Base-by-base conservation (phyloP, 257 asterid genomes). In the Prunella vulgaris region DNA sequence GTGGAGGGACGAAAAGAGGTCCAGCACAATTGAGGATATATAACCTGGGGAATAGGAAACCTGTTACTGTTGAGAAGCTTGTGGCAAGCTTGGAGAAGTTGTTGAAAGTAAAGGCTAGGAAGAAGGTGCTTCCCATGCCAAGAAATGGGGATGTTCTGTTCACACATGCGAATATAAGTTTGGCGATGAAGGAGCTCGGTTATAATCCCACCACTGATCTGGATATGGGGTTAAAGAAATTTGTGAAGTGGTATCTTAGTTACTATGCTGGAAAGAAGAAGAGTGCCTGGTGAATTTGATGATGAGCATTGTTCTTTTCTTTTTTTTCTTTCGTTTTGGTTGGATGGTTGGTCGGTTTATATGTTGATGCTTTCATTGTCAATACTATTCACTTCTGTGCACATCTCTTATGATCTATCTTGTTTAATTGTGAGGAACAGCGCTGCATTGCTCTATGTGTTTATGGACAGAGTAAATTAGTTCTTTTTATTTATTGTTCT, bases 141-240 rank as follows among this genome's bases (percentile, higher is more conserved):
- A 80, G 85, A 59, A 89, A 89, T 67, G 96, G 96, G 10, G 95
- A 89, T 8, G 96, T 89, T 10, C 56, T 82, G 51, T 89, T 79
- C 54, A 89, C 96, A 0, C 96, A 87, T 46, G 96, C 96, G 2
- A 85, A 89, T 24, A 82, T 89, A 35, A 89, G 79, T 60, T 77
- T 85, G 84, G 96, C 95, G 0, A 67, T 58, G 33, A 79, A 24
- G 70, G 96, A 89, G 82, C 84, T 89, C 2, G 95, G 95, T 2
- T 89, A 89, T 70, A 83, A 79, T 64, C 95, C 96, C 1, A 79
- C 78, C 0, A 85, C 86, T 18, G 84, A 87, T 81, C 54, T 89
- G 75, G 90, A 84, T 71, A 78, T 74, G 0, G 95, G 96, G 59
- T 72, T 89, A 83, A 82, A 84, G 80, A 87, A 84, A 68, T 87